Base-by-base conservation (phyloP, 768 basidiomycete genomes). In the Pleurotus giganteus region DNA sequence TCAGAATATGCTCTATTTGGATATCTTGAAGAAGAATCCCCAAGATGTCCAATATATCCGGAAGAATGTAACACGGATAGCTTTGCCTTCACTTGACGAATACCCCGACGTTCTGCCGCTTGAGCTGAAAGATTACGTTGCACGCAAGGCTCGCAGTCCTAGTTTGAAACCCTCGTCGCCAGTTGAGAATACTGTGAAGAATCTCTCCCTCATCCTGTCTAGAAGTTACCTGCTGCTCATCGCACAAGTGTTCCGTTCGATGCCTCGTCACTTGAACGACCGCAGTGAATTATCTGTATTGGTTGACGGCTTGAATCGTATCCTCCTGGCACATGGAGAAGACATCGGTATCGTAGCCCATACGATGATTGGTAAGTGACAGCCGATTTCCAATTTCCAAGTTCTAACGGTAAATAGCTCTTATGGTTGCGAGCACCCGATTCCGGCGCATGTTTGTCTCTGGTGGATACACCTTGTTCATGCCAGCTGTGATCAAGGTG, bases 311-410 rank as follows among this genome's bases (percentile, higher is more conserved):
- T 62, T 91, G 17, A 91, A 89, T 65, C 78, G 80, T 4, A 84
- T 88, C 39, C 69, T 92, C 15, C 69, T 89, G 27, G 70, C 69
- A 2, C 88, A 91, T 67, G 85, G 86, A 3, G 78, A 84, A 60
- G 89, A 91, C 61, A 79, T 87, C 42, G 86, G 84, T n/a, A 82
- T 91, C 50, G 82, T 92, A n/a, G 76, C 79, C 32, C 89, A 89
- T 57, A 77, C 83, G 5, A 70, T 91, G 64, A 84, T 90, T 26
- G 86, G 89, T 90, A 60, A 62, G 82, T 36, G 17, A 11, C 34
- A 28, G 47, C 15, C 26, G 13, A n/a, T 34, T 46, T 42, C 28
- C n/a, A 47, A 31, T n/a, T 43, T n/a, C 15, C n/a, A 19, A 26
- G 27, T 21, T 42, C 39, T 61, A 32, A 53, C 37, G 2, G 21